These are phyloP conservation scores for Dictyostelium purpureum DNA, from an alignment of 78 protist genomes.

Conservation along the genomic window DNA sequence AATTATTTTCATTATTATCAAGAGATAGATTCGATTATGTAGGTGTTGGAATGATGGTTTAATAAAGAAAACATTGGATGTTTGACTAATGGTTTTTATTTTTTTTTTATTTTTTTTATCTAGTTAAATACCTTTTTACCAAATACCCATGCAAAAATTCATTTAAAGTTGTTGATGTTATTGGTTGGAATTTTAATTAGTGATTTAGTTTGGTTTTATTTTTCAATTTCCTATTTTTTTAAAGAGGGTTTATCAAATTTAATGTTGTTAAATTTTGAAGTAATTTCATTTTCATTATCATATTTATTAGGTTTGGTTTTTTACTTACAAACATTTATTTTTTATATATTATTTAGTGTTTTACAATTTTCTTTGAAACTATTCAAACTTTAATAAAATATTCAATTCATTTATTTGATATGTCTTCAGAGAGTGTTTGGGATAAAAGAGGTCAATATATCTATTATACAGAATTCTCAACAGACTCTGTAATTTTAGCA, in stretches of 20 bases:
- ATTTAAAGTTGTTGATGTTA: slow-evolving; percentile 48
- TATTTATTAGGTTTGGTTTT: not conserved
- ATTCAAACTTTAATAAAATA: slow-evolving; percentile 86
- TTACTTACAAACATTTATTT: not conserved
- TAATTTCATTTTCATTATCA: not conserved
- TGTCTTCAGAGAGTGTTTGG: slow-evolving; percentile 78
- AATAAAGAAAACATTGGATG: too few relatives aligned
- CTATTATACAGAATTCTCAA: slow-evolving; percentile 85
- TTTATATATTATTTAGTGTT: slow-evolving; percentile 42
- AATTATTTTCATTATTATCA: slow-evolving; percentile 74
- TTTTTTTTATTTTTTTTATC: not conserved
- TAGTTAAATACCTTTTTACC: slow-evolving; percentile 79
- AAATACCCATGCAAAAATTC: slow-evolving; percentile 75
- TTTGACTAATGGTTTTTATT: not conserved
- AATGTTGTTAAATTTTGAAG: slow-evolving; percentile 73
- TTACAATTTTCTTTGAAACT: slow-evolving; percentile 85
- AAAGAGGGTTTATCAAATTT: slow-evolving; percentile 59
- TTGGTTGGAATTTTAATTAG: slow-evolving; percentile 36
- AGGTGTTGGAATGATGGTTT: slow-evolving; percentile 1
- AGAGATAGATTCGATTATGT: slow-evolving; percentile 86
- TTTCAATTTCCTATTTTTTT: slow-evolving; percentile 43
- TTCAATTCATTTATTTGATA: slow-evolving; percentile 86
- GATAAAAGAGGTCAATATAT: slow-evolving; percentile 80
- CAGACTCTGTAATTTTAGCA: slow-evolving; percentile 79
- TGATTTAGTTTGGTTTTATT: slow-evolving; percentile 55